Evolutionary conservation across 225 moss, liverwort and hornwort species (phyloP).

Genomic region (Polytrichum commune): DNA sequence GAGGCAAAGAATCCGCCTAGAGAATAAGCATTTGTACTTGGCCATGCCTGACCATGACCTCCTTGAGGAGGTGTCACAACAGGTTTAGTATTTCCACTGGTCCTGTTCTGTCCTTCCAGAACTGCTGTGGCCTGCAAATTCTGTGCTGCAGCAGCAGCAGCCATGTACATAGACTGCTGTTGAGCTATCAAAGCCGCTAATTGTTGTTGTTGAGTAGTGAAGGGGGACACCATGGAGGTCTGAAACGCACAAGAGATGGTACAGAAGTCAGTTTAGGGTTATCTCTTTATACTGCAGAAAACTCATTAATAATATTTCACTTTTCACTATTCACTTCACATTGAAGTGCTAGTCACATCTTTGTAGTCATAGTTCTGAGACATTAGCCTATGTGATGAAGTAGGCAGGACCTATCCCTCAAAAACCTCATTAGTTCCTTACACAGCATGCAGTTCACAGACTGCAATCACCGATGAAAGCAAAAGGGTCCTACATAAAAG

Average conservation of each 20-base stretch:
- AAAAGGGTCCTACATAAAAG: no score
- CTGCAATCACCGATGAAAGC: no score
- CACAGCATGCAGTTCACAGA: no score
- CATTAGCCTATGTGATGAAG: no score
- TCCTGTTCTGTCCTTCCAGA: slow-evolving; percentile 37
- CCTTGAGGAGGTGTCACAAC: slow-evolving; percentile 31
- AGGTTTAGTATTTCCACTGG: slow-evolving; percentile 37
- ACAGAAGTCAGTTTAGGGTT: no score
- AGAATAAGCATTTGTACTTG: slow-evolving; percentile 45
- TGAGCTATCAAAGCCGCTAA: slow-evolving; percentile 71
- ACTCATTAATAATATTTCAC: no score
- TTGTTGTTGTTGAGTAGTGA: slow-evolving; percentile 64
- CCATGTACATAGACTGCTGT: slow-evolving; percentile 65
- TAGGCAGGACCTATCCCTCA: no score
- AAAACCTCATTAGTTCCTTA: no score
- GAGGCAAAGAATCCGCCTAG: slow-evolving; percentile 45
- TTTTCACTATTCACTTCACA: no score
- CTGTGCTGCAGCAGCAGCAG: slow-evolving; percentile 62
- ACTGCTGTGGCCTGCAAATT: slow-evolving; percentile 54
- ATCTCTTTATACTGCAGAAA: no score
- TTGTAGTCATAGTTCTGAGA: no score
- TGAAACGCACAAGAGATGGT: slow-evolving; percentile 12
- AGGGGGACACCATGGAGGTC: slow-evolving; percentile 65
- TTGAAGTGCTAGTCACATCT: no score
- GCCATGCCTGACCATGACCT: slow-evolving; percentile 57